A percentile compares a stretch with the other conserved stretches of the same genome.
Evolutionary conservation across 768 basidiomycete species (phyloP).

Genomic region (Dioszegia crocea): DNA sequence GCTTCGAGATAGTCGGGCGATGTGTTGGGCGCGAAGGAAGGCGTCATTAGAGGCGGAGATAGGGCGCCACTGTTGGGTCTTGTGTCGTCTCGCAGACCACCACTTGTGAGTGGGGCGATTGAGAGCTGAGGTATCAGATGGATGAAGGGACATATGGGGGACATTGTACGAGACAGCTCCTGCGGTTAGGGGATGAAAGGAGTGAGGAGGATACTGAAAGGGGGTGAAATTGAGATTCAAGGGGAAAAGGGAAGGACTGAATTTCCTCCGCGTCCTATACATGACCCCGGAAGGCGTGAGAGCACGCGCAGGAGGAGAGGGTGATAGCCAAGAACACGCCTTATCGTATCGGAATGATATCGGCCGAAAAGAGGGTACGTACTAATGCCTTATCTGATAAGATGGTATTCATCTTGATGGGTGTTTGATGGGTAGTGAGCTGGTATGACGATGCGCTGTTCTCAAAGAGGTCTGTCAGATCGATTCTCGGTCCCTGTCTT

Average conservation of each 20-base stretch:
- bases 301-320: background rate
- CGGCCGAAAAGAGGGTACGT: slow-evolving; percentile 1
- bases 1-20: background rate
- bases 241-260: no score
- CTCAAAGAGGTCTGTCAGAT: no score
- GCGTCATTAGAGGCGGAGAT: slow-evolving; percentile 13
- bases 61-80: background rate
- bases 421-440: no score
- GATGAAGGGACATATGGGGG: background rate
- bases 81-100: background rate
- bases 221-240: no score
- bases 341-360: background rate
- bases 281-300: no score
- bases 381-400: slow-evolving; percentile 10
- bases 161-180: background rate
- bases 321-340: background rate
- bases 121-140: slow-evolving; percentile 3
- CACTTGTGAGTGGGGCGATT: background rate
- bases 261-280: no score
- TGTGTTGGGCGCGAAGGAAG: slow-evolving; percentile 33
- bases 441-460: no score
- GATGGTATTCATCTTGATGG: slow-evolving; percentile 1
- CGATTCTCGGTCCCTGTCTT: no score
- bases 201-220: background rate
- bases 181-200: background rate